Percentiles rank a stretch among this genome's conserved stretches.
Evolutionary conservation across 2,329 filamentous ascomycete genomes (phyloP).

Genomic region (Fusarium secorum): DNA sequence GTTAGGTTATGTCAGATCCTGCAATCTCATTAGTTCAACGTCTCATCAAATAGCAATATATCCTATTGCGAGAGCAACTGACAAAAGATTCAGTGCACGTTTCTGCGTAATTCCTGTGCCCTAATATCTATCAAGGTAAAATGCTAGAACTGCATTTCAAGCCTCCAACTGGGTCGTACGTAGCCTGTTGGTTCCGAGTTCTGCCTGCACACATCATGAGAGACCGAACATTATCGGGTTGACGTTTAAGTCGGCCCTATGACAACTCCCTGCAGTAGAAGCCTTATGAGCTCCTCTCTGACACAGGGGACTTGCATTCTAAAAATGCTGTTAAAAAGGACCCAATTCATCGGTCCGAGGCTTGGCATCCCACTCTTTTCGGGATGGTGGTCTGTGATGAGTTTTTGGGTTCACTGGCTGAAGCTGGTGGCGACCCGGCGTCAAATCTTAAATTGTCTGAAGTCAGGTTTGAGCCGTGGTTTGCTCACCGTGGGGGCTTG

Average conservation of each 20-base stretch:
- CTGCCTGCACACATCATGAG: conserved; percentile 18
- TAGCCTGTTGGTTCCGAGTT: neutral
- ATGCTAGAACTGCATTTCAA: neutral
- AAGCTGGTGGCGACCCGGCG: conserved; percentile 34
- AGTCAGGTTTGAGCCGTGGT: conserved; percentile 15
- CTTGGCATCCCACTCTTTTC: conserved; percentile 21
- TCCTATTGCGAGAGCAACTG: neutral
- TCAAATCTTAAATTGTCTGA: conserved; percentile 33
- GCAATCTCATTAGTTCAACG: neutral
- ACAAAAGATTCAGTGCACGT: neutral
- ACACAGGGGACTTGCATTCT: conserved; percentile 9
- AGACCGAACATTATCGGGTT: conserved; percentile 1
- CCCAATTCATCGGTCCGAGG: conserved; percentile 32
- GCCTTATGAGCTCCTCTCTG: neutral
- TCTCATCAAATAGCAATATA: neutral
- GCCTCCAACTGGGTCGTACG: neutral
- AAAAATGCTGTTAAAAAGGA: conserved; percentile 4
- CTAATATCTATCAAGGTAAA: neutral
- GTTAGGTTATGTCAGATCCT: neutral
- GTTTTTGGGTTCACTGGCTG: conserved; percentile 17
- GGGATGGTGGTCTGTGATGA: conserved; percentile 6
- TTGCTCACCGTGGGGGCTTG: conserved; percentile 16
- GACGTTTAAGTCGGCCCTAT: conserved; percentile 8
- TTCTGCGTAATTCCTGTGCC: neutral
- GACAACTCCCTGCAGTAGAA: neutral